Percentiles rank a stretch among this genome's conserved stretches.
phyloP scores from a whole-genome alignment of 208 protist genomes.

The Trypanosoma avium region DNA sequence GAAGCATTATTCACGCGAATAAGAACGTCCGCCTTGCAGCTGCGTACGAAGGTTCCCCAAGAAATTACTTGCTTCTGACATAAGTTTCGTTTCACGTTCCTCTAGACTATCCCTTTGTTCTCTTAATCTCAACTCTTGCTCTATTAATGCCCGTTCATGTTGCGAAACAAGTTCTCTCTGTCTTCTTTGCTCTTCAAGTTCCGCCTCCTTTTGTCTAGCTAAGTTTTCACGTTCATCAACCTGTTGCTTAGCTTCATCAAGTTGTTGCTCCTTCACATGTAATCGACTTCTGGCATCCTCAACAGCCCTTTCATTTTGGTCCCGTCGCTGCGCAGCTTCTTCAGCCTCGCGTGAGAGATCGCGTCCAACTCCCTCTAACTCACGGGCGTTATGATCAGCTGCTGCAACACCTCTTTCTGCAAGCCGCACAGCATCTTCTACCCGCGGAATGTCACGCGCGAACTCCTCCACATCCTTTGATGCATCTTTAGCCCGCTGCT shows the following conservation, averaged over 20 bases:
- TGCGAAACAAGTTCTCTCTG: constrained; percentile 85
- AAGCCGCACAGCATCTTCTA: constrained; percentile 72
- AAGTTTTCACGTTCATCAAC: constrained; percentile 71
- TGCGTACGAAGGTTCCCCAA: constrained; percentile 74
- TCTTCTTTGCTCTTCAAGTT: constrained; percentile 75
- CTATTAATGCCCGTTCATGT: constrained; percentile 86
- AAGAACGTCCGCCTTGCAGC: constrained; percentile 48
- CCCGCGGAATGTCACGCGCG: constrained; percentile 66
- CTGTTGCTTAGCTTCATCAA: constrained; percentile 56
- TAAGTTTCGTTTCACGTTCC: constrained; percentile 85
- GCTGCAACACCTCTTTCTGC: constrained; percentile 69
- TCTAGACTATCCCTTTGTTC: constrained; percentile 89
- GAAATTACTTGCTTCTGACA: constrained; percentile 84
- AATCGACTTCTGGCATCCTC: constrained; percentile 64
- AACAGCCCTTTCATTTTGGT: constrained; percentile 67
- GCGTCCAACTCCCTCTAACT: constrained; percentile 82
- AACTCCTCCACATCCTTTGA: constrained; percentile 68
- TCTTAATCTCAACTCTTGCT: constrained; percentile 87
- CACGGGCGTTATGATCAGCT: constrained; percentile 66
- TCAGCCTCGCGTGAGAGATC: constrained; percentile 80
- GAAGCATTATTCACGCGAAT: constrained; percentile 59
- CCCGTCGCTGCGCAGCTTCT: constrained; percentile 73
- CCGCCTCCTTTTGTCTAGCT: constrained; percentile 71
- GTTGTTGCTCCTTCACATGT: constrained; percentile 46
- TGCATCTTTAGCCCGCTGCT: constrained; percentile 64